These are phyloP conservation scores for Chytriomyces sp. DNA, from an alignment of 192 early-diverging fungal genomes.

Conservation along the genomic window DNA sequence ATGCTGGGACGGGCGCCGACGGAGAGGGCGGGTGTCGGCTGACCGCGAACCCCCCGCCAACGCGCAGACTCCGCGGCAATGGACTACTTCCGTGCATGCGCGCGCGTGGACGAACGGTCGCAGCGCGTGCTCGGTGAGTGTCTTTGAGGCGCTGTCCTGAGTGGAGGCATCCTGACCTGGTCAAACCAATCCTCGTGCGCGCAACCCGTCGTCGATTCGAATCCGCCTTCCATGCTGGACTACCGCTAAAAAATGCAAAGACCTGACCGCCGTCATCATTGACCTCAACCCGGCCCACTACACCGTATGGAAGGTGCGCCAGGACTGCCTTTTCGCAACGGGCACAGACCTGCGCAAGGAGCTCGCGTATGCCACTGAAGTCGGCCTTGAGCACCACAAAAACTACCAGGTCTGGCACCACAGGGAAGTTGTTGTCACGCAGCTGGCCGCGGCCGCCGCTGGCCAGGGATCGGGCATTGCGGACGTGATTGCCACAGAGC, in stretches of 20 bases:
- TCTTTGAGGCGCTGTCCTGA: not conserved
- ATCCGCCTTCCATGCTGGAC: too few species aligned
- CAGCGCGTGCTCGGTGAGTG: slow-evolving; percentile 67
- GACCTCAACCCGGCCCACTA: slow-evolving; percentile 90
- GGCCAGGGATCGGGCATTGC: too few species aligned
- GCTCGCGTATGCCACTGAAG: slow-evolving; percentile 73
- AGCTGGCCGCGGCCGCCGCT: slow-evolving; percentile 41
- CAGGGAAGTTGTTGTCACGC: slow-evolving; percentile 70
- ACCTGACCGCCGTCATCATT: slow-evolving; percentile 80
- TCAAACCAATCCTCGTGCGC: too few species aligned
- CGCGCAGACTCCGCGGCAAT: slow-evolving; percentile 68
- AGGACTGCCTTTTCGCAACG: slow-evolving; percentile 73
- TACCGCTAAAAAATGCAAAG: slow-evolving; percentile 23
- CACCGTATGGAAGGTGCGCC: slow-evolving; percentile 85
- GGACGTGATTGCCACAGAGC: slow-evolving; percentile 62
- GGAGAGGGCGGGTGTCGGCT: too few species aligned
- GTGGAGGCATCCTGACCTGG: not conserved
- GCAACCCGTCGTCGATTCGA: too few species aligned
- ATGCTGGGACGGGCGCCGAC: not conserved
- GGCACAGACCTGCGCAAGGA: slow-evolving; percentile 68
- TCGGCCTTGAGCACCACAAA: slow-evolving; percentile 80
- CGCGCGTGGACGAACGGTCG: slow-evolving; percentile 69
- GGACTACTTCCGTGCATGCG: slow-evolving; percentile 85
- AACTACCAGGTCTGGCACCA: slow-evolving; percentile 69
- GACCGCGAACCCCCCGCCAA: not conserved